A percentile compares a stretch with the other conserved stretches of the same genome.
These are phyloP conservation scores for Decorospora gaudefroyi DNA, from an alignment of 2,329 filamentous ascomycete species.

Conservation along the genomic window DNA sequence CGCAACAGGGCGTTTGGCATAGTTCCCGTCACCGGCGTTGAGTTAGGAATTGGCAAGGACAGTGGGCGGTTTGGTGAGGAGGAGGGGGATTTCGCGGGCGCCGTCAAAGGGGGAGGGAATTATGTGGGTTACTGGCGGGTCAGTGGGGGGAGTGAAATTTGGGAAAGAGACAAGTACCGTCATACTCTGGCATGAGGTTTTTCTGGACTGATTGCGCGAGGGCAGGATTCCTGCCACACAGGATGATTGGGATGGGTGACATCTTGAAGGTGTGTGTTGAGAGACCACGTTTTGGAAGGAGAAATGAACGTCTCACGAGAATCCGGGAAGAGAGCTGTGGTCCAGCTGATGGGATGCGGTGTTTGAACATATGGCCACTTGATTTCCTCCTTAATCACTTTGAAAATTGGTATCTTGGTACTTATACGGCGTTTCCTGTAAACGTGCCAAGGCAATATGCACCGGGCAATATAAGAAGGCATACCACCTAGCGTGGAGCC, in stretches of 20 bases:
- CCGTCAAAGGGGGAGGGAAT: constrained; percentile 15
- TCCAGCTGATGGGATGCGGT: too few species aligned
- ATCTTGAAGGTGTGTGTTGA: constrained; percentile 9
- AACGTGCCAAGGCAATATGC: too few species aligned
- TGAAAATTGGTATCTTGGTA: too few species aligned
- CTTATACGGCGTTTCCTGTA: too few species aligned
- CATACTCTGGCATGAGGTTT: constrained; percentile 17
- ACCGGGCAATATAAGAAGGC: too few species aligned
- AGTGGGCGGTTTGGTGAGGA: neutral
- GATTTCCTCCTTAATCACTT: too few species aligned
- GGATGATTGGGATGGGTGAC: constrained; percentile 18
- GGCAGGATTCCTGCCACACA: constrained; percentile 15
- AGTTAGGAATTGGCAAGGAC: too few species aligned
- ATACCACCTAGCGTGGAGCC: too few species aligned
- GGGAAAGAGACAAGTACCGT: constrained; percentile 3
- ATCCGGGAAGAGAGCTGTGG: too few species aligned
- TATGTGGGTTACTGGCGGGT: constrained; percentile 16
- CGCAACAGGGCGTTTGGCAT: neutral
- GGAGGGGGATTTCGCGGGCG: constrained; percentile 11
- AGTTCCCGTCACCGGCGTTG: neutral
- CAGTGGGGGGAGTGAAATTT: neutral
- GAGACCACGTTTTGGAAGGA: too few species aligned
- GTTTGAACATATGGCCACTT: too few species aligned
- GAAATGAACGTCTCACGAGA: too few species aligned
- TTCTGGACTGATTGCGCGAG: constrained; percentile 14